A percentile compares a stretch with the other conserved stretches of the same genome.
Evolutionary conservation across 1,284 basidiomycete genomes (phyloP).

Genomic region (Ustilago tritici): DNA sequence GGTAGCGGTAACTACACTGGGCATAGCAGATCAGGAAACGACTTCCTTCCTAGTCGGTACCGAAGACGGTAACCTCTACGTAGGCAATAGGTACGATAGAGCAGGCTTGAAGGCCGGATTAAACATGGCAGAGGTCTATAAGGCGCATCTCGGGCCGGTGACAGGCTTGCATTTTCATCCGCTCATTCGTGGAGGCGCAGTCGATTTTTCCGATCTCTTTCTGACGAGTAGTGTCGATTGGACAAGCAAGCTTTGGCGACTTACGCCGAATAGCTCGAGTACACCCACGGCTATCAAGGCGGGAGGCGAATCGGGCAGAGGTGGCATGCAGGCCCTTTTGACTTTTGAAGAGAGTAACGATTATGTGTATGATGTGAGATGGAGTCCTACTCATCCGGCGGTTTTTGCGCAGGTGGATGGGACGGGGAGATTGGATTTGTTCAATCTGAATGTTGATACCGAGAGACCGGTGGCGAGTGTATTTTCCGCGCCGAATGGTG

Average conservation of each 20-base stretch:
- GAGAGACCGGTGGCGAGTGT: slow-evolving; percentile 72
- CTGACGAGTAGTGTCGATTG: slow-evolving; percentile 73
- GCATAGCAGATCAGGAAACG: slow-evolving; percentile 94
- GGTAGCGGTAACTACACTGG: slow-evolving; percentile 90
- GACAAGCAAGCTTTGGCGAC: slow-evolving; percentile 62
- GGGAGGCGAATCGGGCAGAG: neutral
- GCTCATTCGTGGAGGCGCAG: slow-evolving; percentile 60
- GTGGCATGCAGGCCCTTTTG: slow-evolving; percentile 20
- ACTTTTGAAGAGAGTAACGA: slow-evolving; percentile 91
- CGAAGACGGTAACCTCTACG: slow-evolving; percentile 95
- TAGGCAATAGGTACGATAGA: slow-evolving; percentile 93
- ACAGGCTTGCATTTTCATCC: slow-evolving; percentile 96
- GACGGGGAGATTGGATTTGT: slow-evolving; percentile 91
- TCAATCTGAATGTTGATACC: slow-evolving; percentile 93
- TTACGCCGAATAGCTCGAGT: slow-evolving; percentile 15
- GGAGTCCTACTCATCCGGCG: slow-evolving; percentile 95
- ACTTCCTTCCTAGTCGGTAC: slow-evolving; percentile 96
- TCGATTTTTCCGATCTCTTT: slow-evolving; percentile 96
- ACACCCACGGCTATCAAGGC: neutral
- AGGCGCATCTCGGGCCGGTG: slow-evolving; percentile 90
- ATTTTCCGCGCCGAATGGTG: neutral
- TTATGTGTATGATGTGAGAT: slow-evolving; percentile 98
- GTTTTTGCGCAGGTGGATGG: slow-evolving; percentile 94
- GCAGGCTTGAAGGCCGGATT: slow-evolving; percentile 95
- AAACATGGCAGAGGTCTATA: slow-evolving; percentile 86